Percentiles rank a stretch among this genome's conserved stretches.
Conservation (phyloP, 441 rosid genomes). For the Isatis lusitanica region DNA sequence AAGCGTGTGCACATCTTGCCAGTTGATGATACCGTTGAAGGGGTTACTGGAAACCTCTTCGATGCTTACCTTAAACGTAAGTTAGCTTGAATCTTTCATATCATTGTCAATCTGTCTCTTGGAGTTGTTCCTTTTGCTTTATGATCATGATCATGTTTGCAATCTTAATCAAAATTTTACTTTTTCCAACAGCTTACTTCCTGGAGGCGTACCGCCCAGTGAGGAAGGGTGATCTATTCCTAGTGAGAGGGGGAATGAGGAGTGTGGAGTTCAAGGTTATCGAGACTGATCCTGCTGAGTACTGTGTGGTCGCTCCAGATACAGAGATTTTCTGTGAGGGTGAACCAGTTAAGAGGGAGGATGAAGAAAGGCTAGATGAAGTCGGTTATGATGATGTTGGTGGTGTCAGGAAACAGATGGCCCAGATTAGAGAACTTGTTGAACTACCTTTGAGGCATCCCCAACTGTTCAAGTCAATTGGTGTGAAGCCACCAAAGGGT, state of each 20-base stretch:
- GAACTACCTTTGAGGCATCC: slow-evolving; percentile 73
- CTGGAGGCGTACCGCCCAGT: slow-evolving; percentile 65
- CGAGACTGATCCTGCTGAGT: slow-evolving; percentile 60
- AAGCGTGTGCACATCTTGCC: slow-evolving; percentile 50
- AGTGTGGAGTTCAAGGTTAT: slow-evolving; percentile 65
- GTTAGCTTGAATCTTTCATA: slow-evolving; percentile 31
- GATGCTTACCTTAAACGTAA: slow-evolving; percentile 90
- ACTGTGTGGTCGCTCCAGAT: slow-evolving; percentile 68
- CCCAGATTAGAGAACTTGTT: slow-evolving; percentile 66
- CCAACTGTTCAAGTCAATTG: slow-evolving; percentile 65
- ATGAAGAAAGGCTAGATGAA: slow-evolving; percentile 61
- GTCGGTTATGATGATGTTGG: slow-evolving; percentile 72
- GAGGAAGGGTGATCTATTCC: slow-evolving; percentile 66
- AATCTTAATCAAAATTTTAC: slow-evolving; percentile 1
- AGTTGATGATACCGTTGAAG: slow-evolving; percentile 87
- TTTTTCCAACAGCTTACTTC: slow-evolving; percentile 53
- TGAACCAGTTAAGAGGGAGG: slow-evolving; percentile 63
- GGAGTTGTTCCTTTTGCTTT: not conserved
- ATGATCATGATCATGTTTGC: too few relatives aligned
- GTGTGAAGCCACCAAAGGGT: slow-evolving; percentile 74
- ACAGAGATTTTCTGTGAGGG: slow-evolving; percentile 74
- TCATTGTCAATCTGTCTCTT: not conserved
- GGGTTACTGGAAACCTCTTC: slow-evolving; percentile 87
- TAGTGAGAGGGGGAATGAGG: slow-evolving; percentile 75
- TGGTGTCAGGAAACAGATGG: slow-evolving; percentile 74